Base-by-base conservation (phyloP, 139 green algal genomes). In the Klebsormidium nitens region DNA sequence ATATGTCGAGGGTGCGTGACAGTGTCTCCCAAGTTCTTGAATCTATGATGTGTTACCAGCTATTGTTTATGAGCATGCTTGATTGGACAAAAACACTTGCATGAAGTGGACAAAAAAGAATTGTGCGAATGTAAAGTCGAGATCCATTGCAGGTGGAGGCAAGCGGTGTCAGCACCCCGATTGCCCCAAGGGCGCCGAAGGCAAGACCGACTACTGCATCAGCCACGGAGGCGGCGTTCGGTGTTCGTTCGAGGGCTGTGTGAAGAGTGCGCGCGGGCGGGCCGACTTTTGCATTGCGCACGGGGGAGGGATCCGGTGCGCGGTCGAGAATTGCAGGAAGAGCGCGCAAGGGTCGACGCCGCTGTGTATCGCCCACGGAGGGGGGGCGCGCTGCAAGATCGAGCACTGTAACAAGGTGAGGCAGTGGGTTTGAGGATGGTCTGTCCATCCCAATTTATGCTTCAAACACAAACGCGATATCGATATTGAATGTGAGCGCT, bases 251-350 rank as follows among this genome's bases (percentile, higher is more conserved):
- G 48, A 38, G 28, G 56, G 48, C 55, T 74, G 66, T 72, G 58
- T 23, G n/a, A 74, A 72, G 66, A 74, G 66, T 36, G 66, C 66
- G 56, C 55, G 66, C 40, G 66, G 66, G 26, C 72, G 40, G 66
- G 72, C 66, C 26, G 36, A 35, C 32, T 74, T 29, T 55, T 74
- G 66, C 35, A 55, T 74, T 29, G 34, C 55, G 17, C 66, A 74
- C 58, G 66, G 66, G 19, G 66, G 66, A 5, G 66, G 66, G 17
- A 72, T 26, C n/a, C 52, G 66, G 26, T 74, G 66, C 56, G 23
- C 32, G 19, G 11, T 23, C 31, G 3, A 4, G 66, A 23, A 50
- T 5, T 74, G 66, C 66, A 36, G 66, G 5, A 74, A 74, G 66
- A 74, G 66, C 36, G 66, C 66, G 2, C 66, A 74, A 35, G 66